These are phyloP conservation scores for Moringa oleifera DNA, from an alignment of 345 rosid species.

Conservation along the genomic window DNA sequence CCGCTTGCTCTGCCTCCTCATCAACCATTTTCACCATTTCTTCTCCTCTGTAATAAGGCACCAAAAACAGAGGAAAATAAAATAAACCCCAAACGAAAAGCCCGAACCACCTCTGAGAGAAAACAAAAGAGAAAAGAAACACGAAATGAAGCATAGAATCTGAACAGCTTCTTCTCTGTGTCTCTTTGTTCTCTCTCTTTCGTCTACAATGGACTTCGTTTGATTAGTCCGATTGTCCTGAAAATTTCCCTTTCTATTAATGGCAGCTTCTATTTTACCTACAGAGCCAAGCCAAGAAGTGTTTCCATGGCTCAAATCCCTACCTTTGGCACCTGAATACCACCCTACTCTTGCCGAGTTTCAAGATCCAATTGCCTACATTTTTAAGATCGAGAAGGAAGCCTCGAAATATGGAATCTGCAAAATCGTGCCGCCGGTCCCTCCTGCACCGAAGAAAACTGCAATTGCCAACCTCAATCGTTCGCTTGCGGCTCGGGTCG, in stretches of 20 bases:
- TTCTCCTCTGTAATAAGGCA: slow-evolving; percentile 23
- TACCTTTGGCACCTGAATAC: slow-evolving; percentile 91
- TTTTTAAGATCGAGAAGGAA: slow-evolving; percentile 91
- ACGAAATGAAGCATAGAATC: slow-evolving; percentile 23
- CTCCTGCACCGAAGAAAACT: slow-evolving; percentile 60
- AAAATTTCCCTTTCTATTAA: slow-evolving; percentile 12
- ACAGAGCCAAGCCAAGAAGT: slow-evolving; percentile 55
- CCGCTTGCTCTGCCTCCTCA: slow-evolving; percentile 31
- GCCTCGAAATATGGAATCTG: slow-evolving; percentile 95
- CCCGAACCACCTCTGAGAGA: background rate
- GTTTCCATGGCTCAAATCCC: slow-evolving; percentile 80
- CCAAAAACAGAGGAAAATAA: slow-evolving; percentile 16
- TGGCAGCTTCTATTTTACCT: slow-evolving; percentile 41
- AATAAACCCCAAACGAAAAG: background rate
- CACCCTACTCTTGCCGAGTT: slow-evolving; percentile 81
- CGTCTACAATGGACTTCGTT: slow-evolving; percentile 36
- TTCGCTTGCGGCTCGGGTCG: slow-evolving; percentile 63
- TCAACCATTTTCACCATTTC: slow-evolving; percentile 33
- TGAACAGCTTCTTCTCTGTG: slow-evolving; percentile 7
- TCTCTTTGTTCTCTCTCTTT: background rate
- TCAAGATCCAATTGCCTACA: slow-evolving; percentile 99
- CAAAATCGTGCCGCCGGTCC: slow-evolving; percentile 89
- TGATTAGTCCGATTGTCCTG: background rate
- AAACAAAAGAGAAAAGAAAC: slow-evolving; percentile 1
- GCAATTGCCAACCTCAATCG: slow-evolving; percentile 69